Evolutionary conservation across 225 moss, liverwort and hornwort genomes (phyloP), one percentile per base, ranked within the genome.

Genomic region (Anthoceros angustus): DNA sequence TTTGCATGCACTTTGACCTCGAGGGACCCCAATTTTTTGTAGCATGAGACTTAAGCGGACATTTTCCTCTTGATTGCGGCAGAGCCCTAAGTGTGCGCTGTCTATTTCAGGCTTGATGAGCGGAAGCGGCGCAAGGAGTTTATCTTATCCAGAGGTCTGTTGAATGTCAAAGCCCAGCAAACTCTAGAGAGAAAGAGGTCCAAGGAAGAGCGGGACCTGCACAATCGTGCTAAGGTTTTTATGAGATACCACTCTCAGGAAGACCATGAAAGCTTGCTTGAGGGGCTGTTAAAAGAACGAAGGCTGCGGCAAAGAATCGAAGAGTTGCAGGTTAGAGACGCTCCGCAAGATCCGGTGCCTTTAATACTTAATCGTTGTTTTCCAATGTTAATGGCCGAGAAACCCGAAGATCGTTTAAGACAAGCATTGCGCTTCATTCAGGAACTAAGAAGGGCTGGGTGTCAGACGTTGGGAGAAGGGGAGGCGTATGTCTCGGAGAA

Each of bases 191-290:
- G 80, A 70, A 98, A 86, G 80, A 85, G 84, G 48, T 79, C 70
- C 39, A 98, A 92, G 78, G 98, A 98, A 74, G 98, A 98, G 71
- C 86, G 81, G 74, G 98, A 98, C 46, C 74, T 98, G 32, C 92
- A 86, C 43, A 81, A 84, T 70, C 80, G 86, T 60, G 74, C 80
- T 66, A 86, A 92, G 26, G 82, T 87, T 12, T 92, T 92, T 61
- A 74, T 98, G 78, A 85, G 98, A 39, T 98, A 92, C 75, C 98
- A 92, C 74, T 80, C 83, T 62, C 83, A 74, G 64, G 92, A 92
- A 70, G 98, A 92, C 43, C 89, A 98, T 66, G 92, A 98, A 32
- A 77, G 82, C 64, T 76, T 98, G 63, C 71, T 98, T 41, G 80
- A 77, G 67, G 98, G 98, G 46, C 79, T 92, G 50, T 75, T 75